phyloP scores from a whole-genome alignment of 805 yeast genomes.

The Metschnikowia anglica region DNA sequence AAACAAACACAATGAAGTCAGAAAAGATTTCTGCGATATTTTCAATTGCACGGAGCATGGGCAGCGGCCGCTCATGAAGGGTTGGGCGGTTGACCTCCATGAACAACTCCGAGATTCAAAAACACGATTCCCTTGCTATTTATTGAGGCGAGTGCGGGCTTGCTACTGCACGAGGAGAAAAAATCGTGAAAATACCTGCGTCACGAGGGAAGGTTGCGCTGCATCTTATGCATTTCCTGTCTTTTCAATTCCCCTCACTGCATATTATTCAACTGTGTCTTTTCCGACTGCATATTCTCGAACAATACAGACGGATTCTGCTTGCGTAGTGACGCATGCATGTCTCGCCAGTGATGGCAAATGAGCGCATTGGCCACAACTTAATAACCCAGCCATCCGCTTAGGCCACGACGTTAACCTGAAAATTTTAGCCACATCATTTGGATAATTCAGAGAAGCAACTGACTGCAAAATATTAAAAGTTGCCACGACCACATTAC shows the following conservation, averaged over 20 bases:
- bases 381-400: constrained; percentile 10
- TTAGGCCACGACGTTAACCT: constrained; percentile 4
- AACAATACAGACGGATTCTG: too few species aligned
- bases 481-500: neutral
- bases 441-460: neutral
- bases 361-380: constrained; percentile 14
- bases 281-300: neutral
- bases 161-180: constrained; percentile 5
- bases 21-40: too few species aligned
- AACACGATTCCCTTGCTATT: neutral
- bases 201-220: neutral
- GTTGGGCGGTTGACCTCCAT: too few species aligned
- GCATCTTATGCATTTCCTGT: neutral
- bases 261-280: too few species aligned
- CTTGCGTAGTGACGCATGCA: constrained; percentile 2
- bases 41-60: too few species aligned
- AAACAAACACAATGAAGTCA: too few species aligned
- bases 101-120: too few species aligned
- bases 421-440: neutral
- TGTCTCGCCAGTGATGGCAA: constrained; percentile 9
- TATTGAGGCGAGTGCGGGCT: constrained; percentile 6
- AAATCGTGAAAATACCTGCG: neutral
- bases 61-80: too few species aligned
- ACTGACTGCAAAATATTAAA: constrained; percentile 1
- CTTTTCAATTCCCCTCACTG: too few species aligned